These are phyloP conservation scores for Mucor saturninus DNA, from an alignment of 371 early-diverging fungal species.

Conservation along the genomic window DNA sequence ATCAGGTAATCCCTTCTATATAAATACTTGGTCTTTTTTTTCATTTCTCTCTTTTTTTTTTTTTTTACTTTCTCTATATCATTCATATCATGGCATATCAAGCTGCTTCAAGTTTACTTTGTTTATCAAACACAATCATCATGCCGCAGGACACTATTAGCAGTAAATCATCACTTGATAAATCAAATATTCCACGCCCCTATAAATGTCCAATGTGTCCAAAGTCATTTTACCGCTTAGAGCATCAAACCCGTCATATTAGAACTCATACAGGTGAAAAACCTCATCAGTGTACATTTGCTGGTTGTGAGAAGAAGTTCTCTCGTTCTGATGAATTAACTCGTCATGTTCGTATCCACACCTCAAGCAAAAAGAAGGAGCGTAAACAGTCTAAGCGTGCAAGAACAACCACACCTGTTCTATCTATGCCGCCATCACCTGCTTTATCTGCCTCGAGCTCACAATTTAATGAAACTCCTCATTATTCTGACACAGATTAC, in stretches of 20 bases:
- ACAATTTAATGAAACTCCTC: slow-evolving; percentile 28
- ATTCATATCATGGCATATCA: slow-evolving; percentile 32
- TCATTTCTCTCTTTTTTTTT: slow-evolving; percentile 10
- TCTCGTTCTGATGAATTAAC: slow-evolving; percentile 75
- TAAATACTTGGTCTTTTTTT: slow-evolving; percentile 13
- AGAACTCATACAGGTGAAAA: slow-evolving; percentile 87
- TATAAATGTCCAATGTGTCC: slow-evolving; percentile 70
- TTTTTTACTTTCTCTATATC: slow-evolving; percentile 12
- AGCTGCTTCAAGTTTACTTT: slow-evolving; percentile 42
- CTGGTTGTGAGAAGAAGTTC: slow-evolving; percentile 77
- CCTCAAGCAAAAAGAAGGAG: slow-evolving; percentile 43
- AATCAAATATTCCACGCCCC: slow-evolving; percentile 58
- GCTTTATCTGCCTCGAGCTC: slow-evolving; percentile 40
- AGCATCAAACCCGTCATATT: slow-evolving; percentile 79
- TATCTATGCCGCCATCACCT: slow-evolving; percentile 54
- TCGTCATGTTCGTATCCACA: slow-evolving; percentile 67
- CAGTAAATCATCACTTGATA: slow-evolving; percentile 42
- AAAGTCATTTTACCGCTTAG: slow-evolving; percentile 69
- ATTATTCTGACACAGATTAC: slow-evolving; percentile 47
- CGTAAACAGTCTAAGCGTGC: slow-evolving; percentile 35
- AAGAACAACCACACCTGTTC: not conserved
- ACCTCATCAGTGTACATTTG: slow-evolving; percentile 75
- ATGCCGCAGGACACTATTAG: not conserved
- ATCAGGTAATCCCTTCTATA: slow-evolving; percentile 22
- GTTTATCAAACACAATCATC: slow-evolving; percentile 30